Conservation (phyloP, 306 rosid species). For the Vigna nakashimae region DNA sequence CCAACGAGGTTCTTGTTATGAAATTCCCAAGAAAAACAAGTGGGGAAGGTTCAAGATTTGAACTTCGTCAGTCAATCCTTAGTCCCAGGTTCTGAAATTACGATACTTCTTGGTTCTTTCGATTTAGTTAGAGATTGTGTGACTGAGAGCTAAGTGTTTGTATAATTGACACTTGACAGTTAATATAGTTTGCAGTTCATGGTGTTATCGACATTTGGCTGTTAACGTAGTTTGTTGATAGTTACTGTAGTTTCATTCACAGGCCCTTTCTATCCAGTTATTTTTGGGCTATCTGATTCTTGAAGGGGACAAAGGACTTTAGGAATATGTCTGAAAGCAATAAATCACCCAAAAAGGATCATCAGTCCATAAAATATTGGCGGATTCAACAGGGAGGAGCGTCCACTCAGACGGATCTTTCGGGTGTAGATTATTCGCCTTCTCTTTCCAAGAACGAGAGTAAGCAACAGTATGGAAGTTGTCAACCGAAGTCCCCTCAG, state of each 20-base stretch:
- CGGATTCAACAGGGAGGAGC: constrained; percentile 47
- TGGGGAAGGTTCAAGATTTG: constrained; percentile 12
- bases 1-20: not conserved
- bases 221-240: constrained; percentile 26
- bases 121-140: constrained; percentile 10
- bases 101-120: not conserved
- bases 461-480: constrained; percentile 46
- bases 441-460: constrained; percentile 46
- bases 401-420: constrained; percentile 54
- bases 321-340: constrained; percentile 65
- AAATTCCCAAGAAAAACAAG: not conserved
- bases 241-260: constrained; percentile 43
- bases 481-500: constrained; percentile 53
- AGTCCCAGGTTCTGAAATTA: constrained; percentile 17
- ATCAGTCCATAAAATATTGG: constrained; percentile 66
- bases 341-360: constrained; percentile 53
- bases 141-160: not conserved
- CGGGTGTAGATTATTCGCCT: constrained; percentile 49
- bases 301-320: constrained; percentile 44
- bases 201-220: constrained; percentile 5
- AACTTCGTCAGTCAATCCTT: constrained; percentile 23
- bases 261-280: constrained; percentile 52
- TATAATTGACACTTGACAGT: not conserved
- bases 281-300: constrained; percentile 40
- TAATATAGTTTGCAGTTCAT: constrained; percentile 35